phyloP scores from a whole-genome alignment of 177 flowering plant genomes.

The Tripterygium wilfordii region DNA sequence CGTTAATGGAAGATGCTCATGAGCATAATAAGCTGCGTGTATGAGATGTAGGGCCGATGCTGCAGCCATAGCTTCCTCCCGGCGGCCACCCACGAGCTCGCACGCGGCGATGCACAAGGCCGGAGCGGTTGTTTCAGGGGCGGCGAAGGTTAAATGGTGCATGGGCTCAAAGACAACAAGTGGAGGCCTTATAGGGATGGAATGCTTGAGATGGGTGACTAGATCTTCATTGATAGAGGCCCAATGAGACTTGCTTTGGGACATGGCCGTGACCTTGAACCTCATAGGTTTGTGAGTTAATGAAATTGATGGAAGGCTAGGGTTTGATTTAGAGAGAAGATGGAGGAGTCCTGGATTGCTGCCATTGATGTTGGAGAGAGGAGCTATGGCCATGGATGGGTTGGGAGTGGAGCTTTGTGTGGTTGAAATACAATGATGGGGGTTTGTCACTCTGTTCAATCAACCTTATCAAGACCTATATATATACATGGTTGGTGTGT shows the following conservation, averaged over 20 bases:
- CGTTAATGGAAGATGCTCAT: conserved; percentile 26
- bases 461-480: no score
- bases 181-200: conserved; percentile 30
- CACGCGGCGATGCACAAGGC: conserved; percentile 55
- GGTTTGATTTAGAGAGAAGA: background rate
- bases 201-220: conserved; percentile 31
- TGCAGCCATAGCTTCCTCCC: conserved; percentile 43
- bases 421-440: no score
- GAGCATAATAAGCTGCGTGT: conserved; percentile 37
- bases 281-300: background rate
- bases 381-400: conserved; percentile 16
- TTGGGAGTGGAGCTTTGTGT: no score
- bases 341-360: background rate
- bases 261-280: background rate
- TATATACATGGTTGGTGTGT: no score
- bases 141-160: conserved; percentile 40
- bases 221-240: conserved; percentile 28
- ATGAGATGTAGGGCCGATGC: conserved; percentile 57
- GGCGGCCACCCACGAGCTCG: conserved; percentile 56
- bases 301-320: background rate
- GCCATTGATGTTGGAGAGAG: conserved; percentile 2
- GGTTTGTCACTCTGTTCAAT: no score
- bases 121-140: conserved; percentile 41
- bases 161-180: conserved; percentile 50
- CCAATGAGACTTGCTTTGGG: conserved; percentile 21